These are phyloP conservation scores for Epichloe sylvatica DNA, from an alignment of 2,329 filamentous ascomycete genomes.

Conservation along the genomic window DNA sequence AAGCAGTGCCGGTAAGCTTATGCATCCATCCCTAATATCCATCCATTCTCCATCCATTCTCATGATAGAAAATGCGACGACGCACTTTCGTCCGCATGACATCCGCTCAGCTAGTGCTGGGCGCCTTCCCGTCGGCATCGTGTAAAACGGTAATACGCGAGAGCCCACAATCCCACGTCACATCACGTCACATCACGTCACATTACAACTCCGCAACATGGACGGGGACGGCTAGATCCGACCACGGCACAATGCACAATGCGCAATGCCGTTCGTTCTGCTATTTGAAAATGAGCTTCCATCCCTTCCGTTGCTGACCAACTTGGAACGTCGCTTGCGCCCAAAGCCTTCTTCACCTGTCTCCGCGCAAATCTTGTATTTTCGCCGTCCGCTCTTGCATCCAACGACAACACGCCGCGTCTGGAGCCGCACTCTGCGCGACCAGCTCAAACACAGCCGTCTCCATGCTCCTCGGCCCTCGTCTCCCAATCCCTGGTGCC, in stretches of 20 bases:
- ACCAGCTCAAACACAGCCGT: conserved; percentile 26
- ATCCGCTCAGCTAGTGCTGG: too few relatives aligned
- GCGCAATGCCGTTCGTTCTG: too few relatives aligned
- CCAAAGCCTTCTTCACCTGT: conserved; percentile 66
- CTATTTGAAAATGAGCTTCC: too few relatives aligned
- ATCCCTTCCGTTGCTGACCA: too few relatives aligned
- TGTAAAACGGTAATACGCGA: too few relatives aligned
- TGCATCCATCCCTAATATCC: background rate
- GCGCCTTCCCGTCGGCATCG: too few relatives aligned
- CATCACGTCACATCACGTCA: too few relatives aligned
- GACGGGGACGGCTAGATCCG: too few relatives aligned
- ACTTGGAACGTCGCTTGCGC: too few relatives aligned
- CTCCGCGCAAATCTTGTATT: conserved; percentile 68
- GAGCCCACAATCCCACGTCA: too few relatives aligned
- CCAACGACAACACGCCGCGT: conserved; percentile 50
- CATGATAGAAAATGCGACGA: background rate
- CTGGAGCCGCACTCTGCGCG: conserved; percentile 33
- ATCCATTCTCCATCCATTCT: background rate
- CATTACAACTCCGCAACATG: background rate
- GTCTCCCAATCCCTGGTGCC: conserved; percentile 27
- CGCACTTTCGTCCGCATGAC: background rate
- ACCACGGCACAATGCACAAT: too few relatives aligned
- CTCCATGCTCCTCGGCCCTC: conserved; percentile 40
- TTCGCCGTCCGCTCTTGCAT: conserved; percentile 44
- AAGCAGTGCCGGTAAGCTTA: conserved; percentile 43